These are phyloP conservation scores for Suhomyces chickasaworum DNA, from an alignment of 1,139 yeast genomes.

Conservation along the genomic window DNA sequence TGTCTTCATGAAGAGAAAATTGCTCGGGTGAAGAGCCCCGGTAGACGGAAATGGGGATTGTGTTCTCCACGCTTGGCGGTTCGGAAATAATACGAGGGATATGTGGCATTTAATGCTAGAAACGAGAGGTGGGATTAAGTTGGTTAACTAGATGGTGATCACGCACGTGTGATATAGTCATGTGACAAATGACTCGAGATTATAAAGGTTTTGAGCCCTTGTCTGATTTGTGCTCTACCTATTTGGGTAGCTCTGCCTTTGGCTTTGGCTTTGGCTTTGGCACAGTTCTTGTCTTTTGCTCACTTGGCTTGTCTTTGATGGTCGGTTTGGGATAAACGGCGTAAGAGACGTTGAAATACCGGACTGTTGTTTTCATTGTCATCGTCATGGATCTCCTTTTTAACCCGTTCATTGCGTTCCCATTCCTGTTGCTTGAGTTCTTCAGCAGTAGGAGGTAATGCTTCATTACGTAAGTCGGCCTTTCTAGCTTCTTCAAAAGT, in stretches of 20 bases:
- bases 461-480: slow-evolving; percentile 85
- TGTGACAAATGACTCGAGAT: no score
- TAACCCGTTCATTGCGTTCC: slow-evolving; percentile 42
- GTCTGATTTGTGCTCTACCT: no score
- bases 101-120: slow-evolving; percentile 11
- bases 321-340: slow-evolving; percentile 37
- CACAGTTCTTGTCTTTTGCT: no score
- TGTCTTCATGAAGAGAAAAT: slow-evolving; percentile 43
- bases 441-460: slow-evolving; percentile 79
- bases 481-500: slow-evolving; percentile 83
- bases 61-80: slow-evolving; percentile 46
- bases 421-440: slow-evolving; percentile 52
- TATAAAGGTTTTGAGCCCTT: no score
- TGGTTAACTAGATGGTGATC: not conserved
- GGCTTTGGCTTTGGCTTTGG: no score
- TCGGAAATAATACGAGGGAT: slow-evolving; percentile 28
- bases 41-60: slow-evolving; percentile 36
- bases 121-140: slow-evolving; percentile 1
- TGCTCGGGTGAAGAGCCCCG: slow-evolving; percentile 44
- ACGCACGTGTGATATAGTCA: not conserved
- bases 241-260: no score
- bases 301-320: not conserved
- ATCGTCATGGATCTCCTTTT: slow-evolving; percentile 47
- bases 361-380: slow-evolving; percentile 37
- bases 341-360: slow-evolving; percentile 44